Evolutionary conservation across 2,329 filamentous ascomycete species (phyloP), one percentile per base, ranked within the genome.

Genomic region (Dichotomopilus funicola): DNA sequence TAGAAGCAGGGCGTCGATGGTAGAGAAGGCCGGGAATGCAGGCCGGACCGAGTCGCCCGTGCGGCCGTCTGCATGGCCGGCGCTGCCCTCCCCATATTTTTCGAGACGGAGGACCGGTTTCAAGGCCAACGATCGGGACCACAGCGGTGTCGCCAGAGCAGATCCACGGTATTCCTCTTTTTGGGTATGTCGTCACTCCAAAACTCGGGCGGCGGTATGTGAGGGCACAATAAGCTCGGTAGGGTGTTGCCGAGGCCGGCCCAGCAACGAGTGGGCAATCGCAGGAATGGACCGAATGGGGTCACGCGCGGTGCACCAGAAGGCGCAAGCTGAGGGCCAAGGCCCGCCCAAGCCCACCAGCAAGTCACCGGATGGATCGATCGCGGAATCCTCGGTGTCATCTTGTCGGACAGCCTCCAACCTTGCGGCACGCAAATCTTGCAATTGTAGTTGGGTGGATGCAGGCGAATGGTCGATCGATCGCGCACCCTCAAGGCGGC

Each of bases 81-180:
- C 51, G 38, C 54, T 13, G 47, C 36, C 38, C 34, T 53, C 43
- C 43, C 52, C 41, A 47, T 56, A 54, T 54, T 56, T 55, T 53
- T 57, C 59, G 51, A 57, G 55, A 51, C 53, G 27, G 44, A 47
- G 51, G 50, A 55, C 55, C 53, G 13, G 62, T 63, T 64, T 62
- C 62, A 64, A 55, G 54, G 52, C 60, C 53, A 56, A 46, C 13
- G 45, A 27, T 60, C 59, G 60, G 55, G 45, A 53, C 53, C 49
- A 41, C 41, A 42, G 34, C 34, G 36, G 55, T 53, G 43, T 55
- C 49, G 55, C 51, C 44, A 43, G 31, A 36, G 51, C 45, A 52
- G 40, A 58, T 54, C 50, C 36, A 51, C 43, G 27, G 7, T 42
- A 55, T 46, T 54, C 45, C 43, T 55, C 46, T 43, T 40, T 42